Base-by-base conservation (phyloP, 108 stramenopile genomes). In the Pseudonitzschia multistriata region DNA sequence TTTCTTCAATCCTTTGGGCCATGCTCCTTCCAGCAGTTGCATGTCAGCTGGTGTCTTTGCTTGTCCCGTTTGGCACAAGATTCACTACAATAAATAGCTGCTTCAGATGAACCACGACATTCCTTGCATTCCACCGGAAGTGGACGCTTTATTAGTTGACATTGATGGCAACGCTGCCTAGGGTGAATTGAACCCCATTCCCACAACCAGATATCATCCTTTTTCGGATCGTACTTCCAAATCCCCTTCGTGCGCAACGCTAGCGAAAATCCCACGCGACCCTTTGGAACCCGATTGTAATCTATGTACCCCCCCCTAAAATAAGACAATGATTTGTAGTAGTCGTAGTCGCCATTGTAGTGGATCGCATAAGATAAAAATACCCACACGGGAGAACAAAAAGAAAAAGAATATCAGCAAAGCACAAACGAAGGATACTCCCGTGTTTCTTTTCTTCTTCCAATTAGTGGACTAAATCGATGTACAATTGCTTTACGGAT, bases 191-290 rank as follows among this genome's bases (percentile, higher is more conserved):
- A 13, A 8, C 69, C 69, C 75, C 75, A 76, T 8, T 64, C 69
- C 67, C 67, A 68, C 5, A 70, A 59, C 75, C 75, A 76, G n/a
- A 76, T 21, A 48, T 76, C 75, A 36, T 76, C 75, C 31, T 66
- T 56, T 36, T 68, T 70, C 13, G 62, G 28, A 49, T 55, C 42
- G 48, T 76, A 76, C n/a, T 66, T 50, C 75, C 75, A 76, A 8
- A 76, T 40, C 39, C 75, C 75, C 60, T 47, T 13, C 5, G 69
- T 70, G 15, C 49, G 61, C 33, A 76, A 40, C 24, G 49, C 63
- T 19, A 59, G 36, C 25, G 62, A 39, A 35, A 59, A 76, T 3
- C 69, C 75, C 3, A 35, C 54, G 30, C 70, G 68, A 11, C 75
- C 69, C 56, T 70, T 76, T 7, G 55, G 59, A 4, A 37, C 48